Conservation (phyloP, 1,284 basidiomycete genomes). For the Austropuccinia psidii region DNA sequence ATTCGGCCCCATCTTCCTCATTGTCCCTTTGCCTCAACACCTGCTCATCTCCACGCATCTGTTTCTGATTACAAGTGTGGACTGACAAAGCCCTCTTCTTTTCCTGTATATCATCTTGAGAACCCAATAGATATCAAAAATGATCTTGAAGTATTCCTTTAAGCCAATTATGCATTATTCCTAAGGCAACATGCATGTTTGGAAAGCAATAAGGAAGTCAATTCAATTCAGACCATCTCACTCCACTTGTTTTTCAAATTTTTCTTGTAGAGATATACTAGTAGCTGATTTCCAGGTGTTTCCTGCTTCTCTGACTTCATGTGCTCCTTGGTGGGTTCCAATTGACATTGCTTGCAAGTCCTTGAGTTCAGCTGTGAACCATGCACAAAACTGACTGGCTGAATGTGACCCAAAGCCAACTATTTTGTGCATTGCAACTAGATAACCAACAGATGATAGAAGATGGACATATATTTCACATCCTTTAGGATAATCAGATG, state of each 20-base stretch:
- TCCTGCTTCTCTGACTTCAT: background rate
- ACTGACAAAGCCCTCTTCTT: no score
- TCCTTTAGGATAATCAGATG: background rate
- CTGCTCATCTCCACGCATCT: no score
- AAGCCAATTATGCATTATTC: constrained; percentile 29
- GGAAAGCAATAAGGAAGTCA: constrained; percentile 9
- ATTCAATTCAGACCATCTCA: constrained; percentile 18
- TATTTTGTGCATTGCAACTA: constrained; percentile 4
- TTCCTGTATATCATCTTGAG: no score
- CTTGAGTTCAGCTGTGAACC: no score
- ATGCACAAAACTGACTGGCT: background rate
- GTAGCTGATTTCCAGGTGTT: background rate
- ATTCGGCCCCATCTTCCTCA: no score
- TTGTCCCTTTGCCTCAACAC: no score
- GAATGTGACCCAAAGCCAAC: constrained; percentile 6
- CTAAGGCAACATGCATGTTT: background rate
- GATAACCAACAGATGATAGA: background rate
- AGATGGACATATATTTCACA: background rate
- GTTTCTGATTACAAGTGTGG: no score
- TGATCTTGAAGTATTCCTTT: constrained; percentile 11
- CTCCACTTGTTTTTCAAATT: background rate
- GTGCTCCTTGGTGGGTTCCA: no score
- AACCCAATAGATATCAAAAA: constrained; percentile 1
- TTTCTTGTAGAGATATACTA: background rate
- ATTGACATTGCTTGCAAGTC: no score